These are phyloP conservation scores for Daldinia childiae DNA, from an alignment of 495 filamentous ascomycete species.

Conservation along the genomic window DNA sequence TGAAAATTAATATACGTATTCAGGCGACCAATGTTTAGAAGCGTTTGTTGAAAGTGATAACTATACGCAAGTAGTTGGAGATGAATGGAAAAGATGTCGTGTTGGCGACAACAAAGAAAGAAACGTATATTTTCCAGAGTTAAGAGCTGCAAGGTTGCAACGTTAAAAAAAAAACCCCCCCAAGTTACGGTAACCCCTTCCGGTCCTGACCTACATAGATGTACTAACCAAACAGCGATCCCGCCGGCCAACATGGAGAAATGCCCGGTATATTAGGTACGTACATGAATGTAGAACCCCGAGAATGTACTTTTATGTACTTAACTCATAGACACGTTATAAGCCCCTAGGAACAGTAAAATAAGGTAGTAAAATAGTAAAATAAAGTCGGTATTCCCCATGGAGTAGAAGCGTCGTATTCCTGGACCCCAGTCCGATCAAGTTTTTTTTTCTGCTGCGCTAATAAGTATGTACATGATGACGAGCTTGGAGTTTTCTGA, in stretches of 20 bases:
- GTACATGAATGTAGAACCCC: background rate
- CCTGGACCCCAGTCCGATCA: background rate
- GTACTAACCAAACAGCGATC: background rate
- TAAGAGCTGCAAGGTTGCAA: conserved; percentile 20
- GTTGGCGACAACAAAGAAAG: conserved; percentile 21
- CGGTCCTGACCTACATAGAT: background rate
- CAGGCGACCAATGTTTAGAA: conserved; percentile 14
- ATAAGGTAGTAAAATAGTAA: too few relatives aligned
- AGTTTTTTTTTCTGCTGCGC: conserved; percentile 2
- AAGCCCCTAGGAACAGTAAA: background rate
- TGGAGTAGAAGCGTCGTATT: background rate
- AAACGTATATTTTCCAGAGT: conserved; percentile 11
- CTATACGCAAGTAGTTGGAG: conserved; percentile 18
- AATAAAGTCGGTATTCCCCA: background rate
- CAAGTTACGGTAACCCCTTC: conserved; percentile 3
- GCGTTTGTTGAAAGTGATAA: background rate
- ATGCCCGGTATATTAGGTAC: too few relatives aligned
- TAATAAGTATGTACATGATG: background rate
- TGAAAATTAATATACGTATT: conserved; percentile 26
- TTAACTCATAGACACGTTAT: background rate
- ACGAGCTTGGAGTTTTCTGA: conserved; percentile 20
- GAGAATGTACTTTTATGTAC: background rate
- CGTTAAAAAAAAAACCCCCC: background rate
- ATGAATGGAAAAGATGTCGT: conserved; percentile 4
- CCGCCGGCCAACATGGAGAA: background rate